Percentiles rank a stretch among this genome's conserved stretches.
phyloP scores from a whole-genome alignment of 75 land plant genomes.

The Cupressus sempervirens region DNA sequence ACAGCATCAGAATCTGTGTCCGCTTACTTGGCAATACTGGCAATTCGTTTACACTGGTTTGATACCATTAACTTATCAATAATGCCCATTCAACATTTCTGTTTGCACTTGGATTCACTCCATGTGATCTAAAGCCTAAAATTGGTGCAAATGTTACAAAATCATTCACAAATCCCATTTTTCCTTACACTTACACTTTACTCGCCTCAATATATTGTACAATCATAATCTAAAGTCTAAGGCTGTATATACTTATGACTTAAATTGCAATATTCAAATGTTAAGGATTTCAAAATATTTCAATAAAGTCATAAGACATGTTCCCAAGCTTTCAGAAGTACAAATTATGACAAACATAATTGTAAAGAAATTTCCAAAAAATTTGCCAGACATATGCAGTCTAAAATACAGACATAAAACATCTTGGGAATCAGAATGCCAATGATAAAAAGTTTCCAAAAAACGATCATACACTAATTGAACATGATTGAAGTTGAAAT shows the following conservation, averaged over 20 bases:
- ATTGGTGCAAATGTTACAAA: not conserved
- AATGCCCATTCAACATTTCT: not conserved
- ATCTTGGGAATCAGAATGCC: not conserved
- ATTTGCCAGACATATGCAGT: not conserved
- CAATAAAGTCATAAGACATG: not conserved
- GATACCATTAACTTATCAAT: not conserved
- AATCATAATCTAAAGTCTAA: not conserved
- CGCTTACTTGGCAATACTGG: not conserved
- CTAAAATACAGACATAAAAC: not conserved
- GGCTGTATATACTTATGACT: not conserved
- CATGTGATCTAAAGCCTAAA: not conserved
- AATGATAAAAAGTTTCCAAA: not conserved
- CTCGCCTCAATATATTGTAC: not conserved
- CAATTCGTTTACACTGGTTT: not conserved
- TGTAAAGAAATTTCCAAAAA: not conserved
- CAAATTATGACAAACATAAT: not conserved
- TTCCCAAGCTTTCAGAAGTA: not conserved
- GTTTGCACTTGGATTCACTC: not conserved
- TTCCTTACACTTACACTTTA: not conserved
- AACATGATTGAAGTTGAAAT: not conserved
- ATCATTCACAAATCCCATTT: not conserved
- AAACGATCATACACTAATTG: not conserved
- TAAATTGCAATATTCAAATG: too few species aligned
- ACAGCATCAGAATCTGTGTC: not conserved
- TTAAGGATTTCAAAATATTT: not conserved